These are phyloP conservation scores for Daldinia decipiens DNA, from an alignment of 495 filamentous ascomycete genomes.

Conservation along the genomic window DNA sequence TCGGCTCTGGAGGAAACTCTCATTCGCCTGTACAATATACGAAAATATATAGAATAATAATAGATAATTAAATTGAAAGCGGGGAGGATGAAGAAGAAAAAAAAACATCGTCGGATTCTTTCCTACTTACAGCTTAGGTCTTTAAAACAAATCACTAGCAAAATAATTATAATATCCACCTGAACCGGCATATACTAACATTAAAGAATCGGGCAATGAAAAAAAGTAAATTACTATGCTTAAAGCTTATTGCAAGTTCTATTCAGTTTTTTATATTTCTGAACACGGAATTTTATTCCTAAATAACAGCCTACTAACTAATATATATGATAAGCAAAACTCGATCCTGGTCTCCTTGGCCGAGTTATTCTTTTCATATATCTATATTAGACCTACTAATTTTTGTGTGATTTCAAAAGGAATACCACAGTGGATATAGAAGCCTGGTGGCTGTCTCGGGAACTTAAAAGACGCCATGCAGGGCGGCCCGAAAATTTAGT, in stretches of 20 bases:
- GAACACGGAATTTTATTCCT: background rate
- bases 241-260: background rate
- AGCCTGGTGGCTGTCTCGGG: background rate
- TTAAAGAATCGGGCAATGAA: background rate
- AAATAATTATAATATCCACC: background rate
- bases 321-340: background rate
- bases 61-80: no score
- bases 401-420: background rate
- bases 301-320: background rate
- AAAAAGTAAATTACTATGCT: background rate
- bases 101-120: no score
- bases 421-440: background rate
- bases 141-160: background rate
- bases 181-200: no score
- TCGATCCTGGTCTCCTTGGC: background rate
- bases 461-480: constrained; percentile 3
- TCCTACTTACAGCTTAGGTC: background rate
- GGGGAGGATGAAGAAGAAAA: no score
- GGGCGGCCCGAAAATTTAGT: background rate
- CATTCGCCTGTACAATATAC: no score
- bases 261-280: background rate
- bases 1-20: no score
- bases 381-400: background rate
- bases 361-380: background rate
- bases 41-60: no score